Evolutionary conservation across 2,329 filamentous ascomycete genomes (phyloP).

Genomic region (Penicillium sp.): DNA sequence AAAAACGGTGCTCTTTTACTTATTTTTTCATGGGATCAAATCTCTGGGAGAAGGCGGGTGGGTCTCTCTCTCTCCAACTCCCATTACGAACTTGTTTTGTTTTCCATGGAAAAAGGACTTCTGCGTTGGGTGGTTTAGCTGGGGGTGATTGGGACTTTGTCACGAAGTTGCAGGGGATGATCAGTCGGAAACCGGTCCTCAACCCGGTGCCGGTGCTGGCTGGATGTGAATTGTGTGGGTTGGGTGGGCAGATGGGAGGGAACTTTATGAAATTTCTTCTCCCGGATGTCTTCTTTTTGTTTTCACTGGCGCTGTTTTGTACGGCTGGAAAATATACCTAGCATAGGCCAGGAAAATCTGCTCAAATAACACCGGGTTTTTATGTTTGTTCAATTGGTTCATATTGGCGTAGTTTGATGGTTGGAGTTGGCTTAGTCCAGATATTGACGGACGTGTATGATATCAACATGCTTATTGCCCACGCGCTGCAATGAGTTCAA

Average conservation of each 20-base stretch:
- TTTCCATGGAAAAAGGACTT: slow-evolving; percentile 26
- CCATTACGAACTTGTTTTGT: slow-evolving; percentile 35
- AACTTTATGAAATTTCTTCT: slow-evolving; percentile 22
- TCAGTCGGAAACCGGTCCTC: slow-evolving; percentile 16
- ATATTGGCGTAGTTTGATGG: neutral
- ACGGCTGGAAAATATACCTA: slow-evolving; percentile 39
- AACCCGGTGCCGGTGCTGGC: slow-evolving; percentile 28
- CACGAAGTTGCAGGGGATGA: slow-evolving; percentile 25
- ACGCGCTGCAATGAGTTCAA: too few species aligned
- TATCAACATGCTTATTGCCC: neutral
- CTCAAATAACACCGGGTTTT: slow-evolving; percentile 40
- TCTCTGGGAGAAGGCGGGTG: neutral
- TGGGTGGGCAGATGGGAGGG: slow-evolving; percentile 24
- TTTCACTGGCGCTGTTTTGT: slow-evolving; percentile 36
- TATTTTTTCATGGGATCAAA: slow-evolving; percentile 22
- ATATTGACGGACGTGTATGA: neutral
- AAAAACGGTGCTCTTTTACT: slow-evolving; percentile 19
- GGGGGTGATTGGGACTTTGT: slow-evolving; percentile 24
- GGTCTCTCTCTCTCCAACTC: too few species aligned
- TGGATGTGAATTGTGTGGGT: slow-evolving; percentile 26
- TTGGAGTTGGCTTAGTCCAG: neutral
- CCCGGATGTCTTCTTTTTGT: slow-evolving; percentile 25
- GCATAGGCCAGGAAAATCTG: slow-evolving; percentile 44
- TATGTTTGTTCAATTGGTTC: slow-evolving; percentile 32
- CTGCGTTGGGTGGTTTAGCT: slow-evolving; percentile 30